Conservation (phyloP, 345 rosid genomes). For the Gynandropsis gynandra region DNA sequence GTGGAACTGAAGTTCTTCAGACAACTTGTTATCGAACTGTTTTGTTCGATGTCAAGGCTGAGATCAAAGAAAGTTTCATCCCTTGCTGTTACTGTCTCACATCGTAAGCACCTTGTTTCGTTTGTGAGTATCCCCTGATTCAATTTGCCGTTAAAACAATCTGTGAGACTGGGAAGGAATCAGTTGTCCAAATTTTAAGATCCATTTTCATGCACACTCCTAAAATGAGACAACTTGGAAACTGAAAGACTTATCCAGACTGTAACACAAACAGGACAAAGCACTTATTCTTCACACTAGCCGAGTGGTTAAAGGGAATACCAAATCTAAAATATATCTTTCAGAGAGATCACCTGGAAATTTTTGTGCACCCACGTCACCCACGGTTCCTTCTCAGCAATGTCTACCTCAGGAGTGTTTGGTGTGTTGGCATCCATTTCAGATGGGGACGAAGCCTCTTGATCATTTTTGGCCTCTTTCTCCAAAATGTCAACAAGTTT, state of each 20-base stretch:
- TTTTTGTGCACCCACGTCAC: slow-evolving; percentile 98
- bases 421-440: slow-evolving; percentile 78
- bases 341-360: slow-evolving; percentile 94
- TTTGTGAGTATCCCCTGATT: slow-evolving; percentile 93
- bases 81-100: slow-evolving; percentile 98
- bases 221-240: no score
- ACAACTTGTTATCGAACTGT: slow-evolving; percentile 98
- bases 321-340: background rate
- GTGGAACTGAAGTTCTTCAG: slow-evolving; percentile 99
- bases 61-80: slow-evolving; percentile 95
- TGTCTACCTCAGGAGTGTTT: slow-evolving; percentile 55
- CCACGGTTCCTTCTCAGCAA: slow-evolving; percentile 73
- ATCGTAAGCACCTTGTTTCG: slow-evolving; percentile 92
- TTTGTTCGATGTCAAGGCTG: slow-evolving; percentile 99
- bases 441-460: slow-evolving; percentile 45
- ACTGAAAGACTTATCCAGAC: no score
- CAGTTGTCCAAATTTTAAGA: no score
- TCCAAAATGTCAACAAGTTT: slow-evolving; percentile 97
- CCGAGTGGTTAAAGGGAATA: no score
- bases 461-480: slow-evolving; percentile 86
- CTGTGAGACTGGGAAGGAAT: background rate
- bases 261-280: no score
- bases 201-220: no score
- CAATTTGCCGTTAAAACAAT: slow-evolving; percentile 6
- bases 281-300: no score